phyloP scores from a whole-genome alignment of 2,329 filamentous ascomycete genomes.

The Alternaria sp. region DNA sequence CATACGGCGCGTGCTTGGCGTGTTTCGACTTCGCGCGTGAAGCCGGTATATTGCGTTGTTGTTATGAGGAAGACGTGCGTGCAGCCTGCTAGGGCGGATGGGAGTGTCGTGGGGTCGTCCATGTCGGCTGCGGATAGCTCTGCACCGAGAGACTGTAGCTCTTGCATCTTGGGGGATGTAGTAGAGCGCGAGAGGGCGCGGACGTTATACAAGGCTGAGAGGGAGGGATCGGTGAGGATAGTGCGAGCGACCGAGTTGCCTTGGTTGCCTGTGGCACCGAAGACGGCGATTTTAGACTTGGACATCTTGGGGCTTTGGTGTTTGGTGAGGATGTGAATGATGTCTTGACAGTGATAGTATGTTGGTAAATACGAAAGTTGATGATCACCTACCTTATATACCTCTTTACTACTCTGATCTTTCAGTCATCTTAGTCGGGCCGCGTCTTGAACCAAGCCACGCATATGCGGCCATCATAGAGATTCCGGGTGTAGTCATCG shows the following conservation, averaged over 20 bases:
- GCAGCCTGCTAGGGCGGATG: conserved; percentile 27
- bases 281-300: conserved; percentile 30
- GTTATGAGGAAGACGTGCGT: conserved; percentile 40
- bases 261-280: conserved; percentile 54
- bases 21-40: conserved; percentile 34
- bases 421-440: not conserved
- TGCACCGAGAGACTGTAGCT: conserved; percentile 55
- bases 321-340: not conserved
- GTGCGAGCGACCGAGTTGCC: conserved; percentile 61
- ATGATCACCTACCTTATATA: not conserved
- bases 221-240: conserved; percentile 52
- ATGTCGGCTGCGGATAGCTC: conserved; percentile 62
- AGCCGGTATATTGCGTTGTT: conserved; percentile 29
- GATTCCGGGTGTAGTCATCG: not conserved
- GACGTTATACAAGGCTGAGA: conserved; percentile 51
- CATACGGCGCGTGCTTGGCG: conserved; percentile 33
- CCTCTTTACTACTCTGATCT: not conserved
- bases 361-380: not conserved
- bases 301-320: not conserved
- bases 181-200: conserved; percentile 63
- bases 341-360: not conserved
- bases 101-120: conserved; percentile 40
- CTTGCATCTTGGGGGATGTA: conserved; percentile 53
- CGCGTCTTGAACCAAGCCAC: not conserved
- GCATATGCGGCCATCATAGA: not conserved